Conservation (phyloP, 352 stramenopile genomes). For the Pythium chondricola region DNA sequence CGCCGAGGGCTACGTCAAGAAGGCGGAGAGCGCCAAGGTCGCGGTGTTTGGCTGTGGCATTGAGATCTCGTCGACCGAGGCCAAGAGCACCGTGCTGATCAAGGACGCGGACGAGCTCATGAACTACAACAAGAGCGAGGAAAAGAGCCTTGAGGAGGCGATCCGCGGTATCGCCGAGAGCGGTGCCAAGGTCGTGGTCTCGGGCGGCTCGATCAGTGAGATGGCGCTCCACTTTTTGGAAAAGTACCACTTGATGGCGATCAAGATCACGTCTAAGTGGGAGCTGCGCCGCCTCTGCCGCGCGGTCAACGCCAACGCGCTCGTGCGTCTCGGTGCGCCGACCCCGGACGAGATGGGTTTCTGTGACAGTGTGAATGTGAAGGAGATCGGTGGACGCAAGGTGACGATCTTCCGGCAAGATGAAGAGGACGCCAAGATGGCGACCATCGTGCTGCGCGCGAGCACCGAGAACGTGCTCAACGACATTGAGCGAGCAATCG, state of each 20-base stretch:
- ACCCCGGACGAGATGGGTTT: constrained; percentile 98
- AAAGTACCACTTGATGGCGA: constrained; percentile 95
- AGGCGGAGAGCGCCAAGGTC: constrained; percentile 92
- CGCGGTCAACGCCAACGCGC: constrained; percentile 94
- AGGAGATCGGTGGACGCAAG: constrained; percentile 95
- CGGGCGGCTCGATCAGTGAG: constrained; percentile 95
- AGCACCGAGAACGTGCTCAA: constrained; percentile 97
- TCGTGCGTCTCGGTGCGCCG: constrained; percentile 95
- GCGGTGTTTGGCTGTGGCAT: constrained; percentile 97
- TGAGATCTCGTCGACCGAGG: constrained; percentile 95
- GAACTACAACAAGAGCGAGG: constrained; percentile 99
- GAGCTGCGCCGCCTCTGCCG: constrained; percentile 97
- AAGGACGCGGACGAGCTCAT: constrained; percentile 98
- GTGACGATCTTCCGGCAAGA: constrained; percentile 96
- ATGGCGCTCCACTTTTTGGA: constrained; percentile 99
- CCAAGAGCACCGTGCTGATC: constrained; percentile 99
- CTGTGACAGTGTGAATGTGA: constrained; percentile 89
- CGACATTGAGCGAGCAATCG: constrained; percentile 96
- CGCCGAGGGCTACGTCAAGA: constrained; percentile 91
- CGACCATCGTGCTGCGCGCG: constrained; percentile 93
- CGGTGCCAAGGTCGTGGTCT: constrained; percentile 95
- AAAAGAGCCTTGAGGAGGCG: constrained; percentile 97
- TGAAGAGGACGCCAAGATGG: constrained; percentile 92
- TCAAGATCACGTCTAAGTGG: constrained; percentile 99
- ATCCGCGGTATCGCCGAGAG: constrained; percentile 95